Base-by-base conservation (phyloP, 1,139 yeast species). In the Pichia sp. region DNA sequence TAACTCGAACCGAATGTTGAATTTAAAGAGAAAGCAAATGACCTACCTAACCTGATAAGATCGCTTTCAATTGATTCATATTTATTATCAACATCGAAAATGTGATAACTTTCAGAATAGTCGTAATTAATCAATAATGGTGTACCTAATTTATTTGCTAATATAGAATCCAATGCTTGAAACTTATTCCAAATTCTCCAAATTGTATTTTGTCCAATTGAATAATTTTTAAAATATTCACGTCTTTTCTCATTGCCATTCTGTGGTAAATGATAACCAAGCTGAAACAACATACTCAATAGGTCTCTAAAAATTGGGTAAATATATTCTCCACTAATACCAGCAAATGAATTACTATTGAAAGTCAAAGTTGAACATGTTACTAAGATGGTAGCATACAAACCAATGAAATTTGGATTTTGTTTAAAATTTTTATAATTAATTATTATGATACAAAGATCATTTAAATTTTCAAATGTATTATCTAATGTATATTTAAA, bases 91-190 rank as follows among this genome's bases (percentile, higher is more conserved):
- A 8, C 32, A 29, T 33, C 11, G n/a, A 39, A 28, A 7, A 34
- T 8, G 11, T 39, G 41, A 34, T 32, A 42, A 7, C 39, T 44
- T 3, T 44, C 56, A 34, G 54, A 51, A 32, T 35, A 54, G 2
- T 43, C 47, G 32, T 55, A 57, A 47, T 51, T 47, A 8, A 59
- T 52, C 25, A 56, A 9, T 38, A 57, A 45, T 6, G 63, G 63
- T 5, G 50, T 39, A 1, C 62, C 61, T 7, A 54, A 38, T 29
- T 30, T 29, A 3, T 50, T 26, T 2, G 62, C 50, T 5, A 47
- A 42, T 4, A 33, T 9, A 2, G 57, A 56, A 43, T 59, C 63
- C 26, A 41, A 5, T 7, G 41, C 30, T 35, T 50, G 49, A 39
- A 57, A 35, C 30, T 46, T 44, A 18, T 39, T 34, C 61, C 61